Evolutionary conservation across 2,329 filamentous ascomycete genomes (phyloP), one percentile per base, ranked within the genome.

Genomic region (Lachnellula occidentalis): DNA sequence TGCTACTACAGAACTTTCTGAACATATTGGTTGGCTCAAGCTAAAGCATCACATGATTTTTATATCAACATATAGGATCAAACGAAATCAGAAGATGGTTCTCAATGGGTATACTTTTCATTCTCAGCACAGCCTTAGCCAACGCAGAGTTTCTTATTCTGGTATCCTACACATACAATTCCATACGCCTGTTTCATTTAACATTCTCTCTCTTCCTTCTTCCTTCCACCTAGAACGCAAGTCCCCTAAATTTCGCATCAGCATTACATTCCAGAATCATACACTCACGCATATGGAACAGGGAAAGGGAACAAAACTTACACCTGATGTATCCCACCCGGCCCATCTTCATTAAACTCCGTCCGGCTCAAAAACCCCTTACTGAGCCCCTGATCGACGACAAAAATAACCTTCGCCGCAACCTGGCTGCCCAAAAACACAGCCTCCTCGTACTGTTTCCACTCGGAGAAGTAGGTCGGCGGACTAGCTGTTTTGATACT

Each of bases 381-480:
- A 3, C 60, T 64, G 14, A 61, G 42, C 14, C 84, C 84, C 61
- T 84, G 81, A 65, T 89, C 86, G 3, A 83, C 76, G 9, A 87
- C 80, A 68, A 88, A 89, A 48, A 88, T 72, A 21, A 88, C 82
- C 71, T 87, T 88, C 7, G 84, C 85, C 6, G 84, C 85, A 36
- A 89, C 81, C 67, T 89, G 86, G 5, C 85, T 83, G 1, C 86
- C 86, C n/a, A 89, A 69, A 69, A 89, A 89, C 1, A 77, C 74
- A 1, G 82, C 82, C 62, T 89, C 86, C 55, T 89, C 85, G 59
- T 63, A 67, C 17, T 61, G 70, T 70, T 63, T 72, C 71, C 53
- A 89, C 64, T 89, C 86, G 0, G 86, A 82, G 63, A 88, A 88
- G 68, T 89, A 89, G 58, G 87, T 83, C 5, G 86, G 85, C 17